Conservation (phyloP, 371 early-diverging fungal species). For the Lichtheimia corymbifera region DNA sequence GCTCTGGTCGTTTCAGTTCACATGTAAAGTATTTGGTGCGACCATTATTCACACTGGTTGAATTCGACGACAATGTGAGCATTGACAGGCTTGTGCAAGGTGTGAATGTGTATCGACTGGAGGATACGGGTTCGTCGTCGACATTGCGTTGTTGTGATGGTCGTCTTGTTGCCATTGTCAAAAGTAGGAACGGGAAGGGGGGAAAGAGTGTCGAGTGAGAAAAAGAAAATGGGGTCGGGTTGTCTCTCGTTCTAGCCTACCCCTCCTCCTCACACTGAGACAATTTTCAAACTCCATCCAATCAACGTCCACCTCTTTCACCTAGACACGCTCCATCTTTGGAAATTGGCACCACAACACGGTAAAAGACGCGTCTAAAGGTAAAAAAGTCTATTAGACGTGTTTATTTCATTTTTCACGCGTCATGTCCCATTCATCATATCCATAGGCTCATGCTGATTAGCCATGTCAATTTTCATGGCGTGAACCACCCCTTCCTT, state of each 20-base stretch:
- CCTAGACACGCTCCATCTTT: not conserved
- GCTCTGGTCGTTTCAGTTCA: conserved; percentile 3
- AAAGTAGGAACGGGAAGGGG: not conserved
- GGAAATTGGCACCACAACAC: conserved; percentile 4
- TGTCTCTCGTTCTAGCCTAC: too few relatives aligned
- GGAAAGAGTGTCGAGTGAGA: conserved; percentile 1
- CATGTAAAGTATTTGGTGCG: not conserved
- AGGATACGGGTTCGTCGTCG: not conserved
- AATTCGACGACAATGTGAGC: not conserved
- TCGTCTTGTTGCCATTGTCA: not conserved
- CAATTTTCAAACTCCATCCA: not conserved
- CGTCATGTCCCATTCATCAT: too few relatives aligned
- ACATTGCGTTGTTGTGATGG: not conserved
- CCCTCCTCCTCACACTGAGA: too few relatives aligned
- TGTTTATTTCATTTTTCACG: too few relatives aligned
- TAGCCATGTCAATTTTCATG: too few relatives aligned
- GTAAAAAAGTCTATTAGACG: not conserved
- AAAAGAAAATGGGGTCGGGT: not conserved
- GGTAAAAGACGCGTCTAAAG: not conserved
- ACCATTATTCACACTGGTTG: not conserved
- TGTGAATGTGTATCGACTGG: conserved; percentile 1
- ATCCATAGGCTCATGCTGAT: too few relatives aligned
- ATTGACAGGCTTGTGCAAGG: not conserved
- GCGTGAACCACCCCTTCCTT: too few relatives aligned
- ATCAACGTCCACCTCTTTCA: not conserved